phyloP scores from a whole-genome alignment of 768 basidiomycete species.

The Omphalotus guepiniiformis region DNA sequence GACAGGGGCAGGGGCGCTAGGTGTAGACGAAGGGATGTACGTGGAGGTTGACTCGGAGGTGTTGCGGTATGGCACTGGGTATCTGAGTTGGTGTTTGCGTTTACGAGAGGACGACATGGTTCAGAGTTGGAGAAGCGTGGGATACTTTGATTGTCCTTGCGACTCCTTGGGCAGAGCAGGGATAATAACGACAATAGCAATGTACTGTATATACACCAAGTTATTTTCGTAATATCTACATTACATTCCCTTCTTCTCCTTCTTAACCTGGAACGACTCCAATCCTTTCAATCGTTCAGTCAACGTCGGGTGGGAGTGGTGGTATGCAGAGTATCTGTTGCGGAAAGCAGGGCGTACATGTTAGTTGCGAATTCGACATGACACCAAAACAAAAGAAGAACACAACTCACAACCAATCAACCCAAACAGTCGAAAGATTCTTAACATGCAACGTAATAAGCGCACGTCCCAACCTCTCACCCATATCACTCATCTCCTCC shows the following conservation, averaged over 20 bases:
- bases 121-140: too few species aligned
- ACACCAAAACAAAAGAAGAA: constrained; percentile 1
- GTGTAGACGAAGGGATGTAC: too few species aligned
- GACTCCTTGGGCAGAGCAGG: too few species aligned
- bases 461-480: constrained; percentile 77
- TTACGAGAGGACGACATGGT: too few species aligned
- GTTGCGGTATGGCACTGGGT: too few species aligned
- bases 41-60: too few species aligned
- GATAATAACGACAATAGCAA: too few species aligned
- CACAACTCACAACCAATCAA: constrained; percentile 77
- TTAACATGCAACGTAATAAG: constrained; percentile 85
- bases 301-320: constrained; percentile 94
- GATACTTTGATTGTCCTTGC: too few species aligned
- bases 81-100: too few species aligned
- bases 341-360: not conserved
- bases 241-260: constrained; percentile 20
- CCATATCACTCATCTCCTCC: constrained; percentile 77
- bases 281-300: constrained; percentile 84
- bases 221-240: too few species aligned
- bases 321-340: constrained; percentile 84
- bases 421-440: constrained; percentile 91
- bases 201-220: too few species aligned
- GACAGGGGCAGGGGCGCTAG: too few species aligned
- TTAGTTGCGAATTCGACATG: constrained; percentile 7
- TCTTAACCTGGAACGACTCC: constrained; percentile 56